phyloP scores from a whole-genome alignment of 2,329 filamentous ascomycete genomes.

The Neospermospora avenae region DNA sequence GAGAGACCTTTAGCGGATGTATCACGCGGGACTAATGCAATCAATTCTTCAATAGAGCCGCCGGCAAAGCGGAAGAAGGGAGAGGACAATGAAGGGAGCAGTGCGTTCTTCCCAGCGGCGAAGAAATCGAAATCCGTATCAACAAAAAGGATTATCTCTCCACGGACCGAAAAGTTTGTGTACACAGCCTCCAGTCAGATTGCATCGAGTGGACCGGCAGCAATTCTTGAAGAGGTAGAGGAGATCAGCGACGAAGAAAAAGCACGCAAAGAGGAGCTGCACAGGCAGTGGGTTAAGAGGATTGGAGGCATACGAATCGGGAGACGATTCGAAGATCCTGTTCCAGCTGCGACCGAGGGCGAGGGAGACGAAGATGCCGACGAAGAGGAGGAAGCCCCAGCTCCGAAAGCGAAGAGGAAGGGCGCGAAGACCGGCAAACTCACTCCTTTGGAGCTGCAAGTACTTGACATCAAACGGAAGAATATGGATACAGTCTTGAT shows the following conservation, averaged over 20 bases:
- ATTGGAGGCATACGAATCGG: constrained; percentile 67
- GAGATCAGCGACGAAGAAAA: constrained; percentile 50
- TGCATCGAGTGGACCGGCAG: constrained; percentile 15
- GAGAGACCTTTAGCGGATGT: constrained; percentile 54
- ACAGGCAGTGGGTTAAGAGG: constrained; percentile 84
- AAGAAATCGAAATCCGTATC: constrained; percentile 26
- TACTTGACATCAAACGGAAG: constrained; percentile 89
- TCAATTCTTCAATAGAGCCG: constrained; percentile 39
- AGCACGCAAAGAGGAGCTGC: constrained; percentile 66
- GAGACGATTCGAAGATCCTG: constrained; percentile 55
- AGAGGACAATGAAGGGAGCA: constrained; percentile 40
- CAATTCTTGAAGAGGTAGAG: constrained; percentile 37
- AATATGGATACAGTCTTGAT: constrained; percentile 88
- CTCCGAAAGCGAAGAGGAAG: constrained; percentile 61
- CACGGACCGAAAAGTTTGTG: constrained; percentile 50
- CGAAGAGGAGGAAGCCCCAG: constrained; percentile 50
- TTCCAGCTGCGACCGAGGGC: constrained; percentile 41
- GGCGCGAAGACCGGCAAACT: constrained; percentile 71
- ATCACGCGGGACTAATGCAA: constrained; percentile 43
- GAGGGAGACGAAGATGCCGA: constrained; percentile 57
- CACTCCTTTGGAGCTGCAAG: constrained; percentile 91
- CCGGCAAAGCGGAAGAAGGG: constrained; percentile 46
- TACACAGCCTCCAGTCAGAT: constrained; percentile 43
- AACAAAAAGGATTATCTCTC: constrained; percentile 28
- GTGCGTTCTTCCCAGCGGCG: constrained; percentile 37